Percentiles rank a stretch among this genome's conserved stretches.
phyloP scores from a whole-genome alignment of 345 rosid genomes.

The Nasturtium officinale region DNA sequence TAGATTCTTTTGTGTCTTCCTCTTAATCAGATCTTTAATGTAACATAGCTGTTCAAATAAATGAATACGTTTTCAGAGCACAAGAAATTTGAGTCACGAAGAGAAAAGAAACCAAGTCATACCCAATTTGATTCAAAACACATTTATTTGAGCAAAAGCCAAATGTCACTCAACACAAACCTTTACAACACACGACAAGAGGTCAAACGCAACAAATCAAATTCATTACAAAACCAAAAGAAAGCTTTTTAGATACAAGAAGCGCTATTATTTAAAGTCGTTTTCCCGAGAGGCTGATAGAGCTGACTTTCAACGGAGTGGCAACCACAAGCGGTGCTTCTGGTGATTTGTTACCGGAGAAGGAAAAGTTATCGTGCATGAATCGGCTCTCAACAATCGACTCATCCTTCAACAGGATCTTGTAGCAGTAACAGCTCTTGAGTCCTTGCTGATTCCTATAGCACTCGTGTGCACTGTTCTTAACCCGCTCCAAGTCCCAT shows the following conservation, averaged over 20 bases:
- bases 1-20: not conserved
- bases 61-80: not conserved
- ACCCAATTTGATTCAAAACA: constrained; percentile 1
- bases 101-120: constrained; percentile 19
- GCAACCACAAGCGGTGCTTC: constrained; percentile 97
- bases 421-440: constrained; percentile 94
- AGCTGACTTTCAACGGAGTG: constrained; percentile 93
- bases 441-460: constrained; percentile 88
- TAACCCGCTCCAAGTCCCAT: constrained; percentile 97
- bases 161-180: constrained; percentile 14
- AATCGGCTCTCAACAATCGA: constrained; percentile 90
- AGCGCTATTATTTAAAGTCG: constrained; percentile 34
- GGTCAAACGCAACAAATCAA: constrained; percentile 26
- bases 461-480: constrained; percentile 85
- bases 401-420: constrained; percentile 88
- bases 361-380: constrained; percentile 87
- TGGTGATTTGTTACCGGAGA: constrained; percentile 60
- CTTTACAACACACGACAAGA: constrained; percentile 18
- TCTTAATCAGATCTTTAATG: not conserved
- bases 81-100: not conserved
- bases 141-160: constrained; percentile 8
- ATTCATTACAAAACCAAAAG: constrained; percentile 31
- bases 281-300: constrained; percentile 84
- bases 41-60: not conserved
- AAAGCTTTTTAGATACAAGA: constrained; percentile 8